Evolutionary conservation across 2,329 filamentous ascomycete genomes (phyloP), one percentile per base, ranked within the genome.

Genomic region (Botrytis galanthina): DNA sequence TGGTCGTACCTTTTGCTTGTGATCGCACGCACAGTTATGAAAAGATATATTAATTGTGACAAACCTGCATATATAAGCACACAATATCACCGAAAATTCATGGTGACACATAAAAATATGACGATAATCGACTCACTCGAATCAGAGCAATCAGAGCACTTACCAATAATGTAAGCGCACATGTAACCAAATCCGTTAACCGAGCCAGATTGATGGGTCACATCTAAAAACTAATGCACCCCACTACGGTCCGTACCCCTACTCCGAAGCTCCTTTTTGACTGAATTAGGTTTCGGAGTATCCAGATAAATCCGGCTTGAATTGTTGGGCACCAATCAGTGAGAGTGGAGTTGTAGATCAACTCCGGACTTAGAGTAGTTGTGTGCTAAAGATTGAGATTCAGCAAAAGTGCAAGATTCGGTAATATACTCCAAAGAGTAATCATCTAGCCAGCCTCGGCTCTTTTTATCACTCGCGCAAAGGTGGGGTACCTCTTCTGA

Each of bases 201-300:
- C 46, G 64, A 68, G 64, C 46, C 64, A 68, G 46, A 68, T 54
- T 54, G 64, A 68, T 64, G 61, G 61, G n/a, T 64, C 39, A 64
- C 61, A 64, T 68, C 46, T 5, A 54, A 8, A 67, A 67, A 54
- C 64, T 68, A 68, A 68, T 68, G 64, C 64, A 54, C 64, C 46
- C 64, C 46, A 67, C 64, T 54, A 54, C 16, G 26, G 46, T 39
- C 64, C 46, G n/a, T 20, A 46, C 22, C 35, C 37, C 32, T 68
- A 68, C 64, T 68, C 64, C 64, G 64, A 39, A 68, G 46, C 46
- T 68, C 64, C 64, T 54, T 68, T 54, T 68, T 29, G 46, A 68
- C 32, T n/a, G 26, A 16, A 54, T 68, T 12, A 29, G 44, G 64
- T 39, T 39, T 48, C 64, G 64, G 64, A 68, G 46, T 68, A 12